Evolutionary conservation across 2,329 filamentous ascomycete genomes (phyloP), one percentile per base, ranked within the genome.

Genomic region (Neopestalotiopsis clavispora): DNA sequence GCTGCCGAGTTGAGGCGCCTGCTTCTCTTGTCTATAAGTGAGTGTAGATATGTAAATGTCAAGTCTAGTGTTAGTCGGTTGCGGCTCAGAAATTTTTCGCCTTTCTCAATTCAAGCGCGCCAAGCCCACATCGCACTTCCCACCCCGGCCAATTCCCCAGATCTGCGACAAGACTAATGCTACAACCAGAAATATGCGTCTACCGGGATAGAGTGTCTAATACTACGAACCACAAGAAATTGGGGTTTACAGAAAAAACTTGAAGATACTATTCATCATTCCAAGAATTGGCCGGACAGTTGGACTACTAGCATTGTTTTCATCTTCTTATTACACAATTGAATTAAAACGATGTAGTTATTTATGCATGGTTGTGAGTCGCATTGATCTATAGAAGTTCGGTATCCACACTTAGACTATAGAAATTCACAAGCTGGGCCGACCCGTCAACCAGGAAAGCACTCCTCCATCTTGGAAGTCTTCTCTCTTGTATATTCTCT

Each of bases 381-480:
- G 57, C 30, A 60, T 67, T 57, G 49, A 30, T 67, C 52, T 67
- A 59, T 49, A 38, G 34, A 34, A 32, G 56, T 6, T 34, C 20
- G 34, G 56, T 30, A 67, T 45, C 49, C 45, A 34, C 23, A 5
- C 20, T 45, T 40, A 30, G 40, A 23, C 14, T 58, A 58, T 14
- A 49, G 32, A 49, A 9, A 40, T 40, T 32, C 64, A 49, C 52
- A 23, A 68, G 67, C 65, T 72, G n/a, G 66, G 69, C 69, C 70
- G n/a, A 66, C 70, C 59, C 60, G 23, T 66, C 61, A 67, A 71
- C 72, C 69, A 69, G 56, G 45, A 20, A 60, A 20, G 52, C 56
- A 65, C 67, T 66, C 69, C 67, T 68, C 67, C 56, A 58, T 65
- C 56, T 23, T 30, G 14, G 23, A 38, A n/a, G 38, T 62, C 59